Conservation (phyloP, 257 asterid genomes). For the Salvia splendens region DNA sequence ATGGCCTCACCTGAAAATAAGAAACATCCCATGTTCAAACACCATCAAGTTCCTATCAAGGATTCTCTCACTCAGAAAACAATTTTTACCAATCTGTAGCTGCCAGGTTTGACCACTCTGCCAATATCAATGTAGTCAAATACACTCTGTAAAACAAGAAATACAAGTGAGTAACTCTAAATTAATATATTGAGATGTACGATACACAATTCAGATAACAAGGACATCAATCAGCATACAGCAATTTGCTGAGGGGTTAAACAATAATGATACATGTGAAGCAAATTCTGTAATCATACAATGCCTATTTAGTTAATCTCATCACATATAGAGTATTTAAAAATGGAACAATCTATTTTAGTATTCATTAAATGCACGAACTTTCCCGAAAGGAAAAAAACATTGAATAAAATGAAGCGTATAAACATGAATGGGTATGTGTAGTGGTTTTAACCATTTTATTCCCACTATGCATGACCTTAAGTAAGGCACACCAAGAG, state of each 20-base stretch:
- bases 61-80: not conserved
- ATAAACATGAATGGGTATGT: not conserved
- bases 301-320: not conserved
- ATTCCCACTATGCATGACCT: not conserved
- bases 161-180: not conserved
- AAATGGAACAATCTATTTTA: not conserved
- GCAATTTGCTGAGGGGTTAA: not conserved
- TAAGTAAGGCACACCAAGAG: not conserved
- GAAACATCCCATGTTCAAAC: slow-evolving; percentile 7
- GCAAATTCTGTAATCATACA: not conserved
- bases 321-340: not conserved
- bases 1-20: slow-evolving; percentile 76
- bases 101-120: slow-evolving; percentile 81
- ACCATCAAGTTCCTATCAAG: not conserved
- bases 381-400: not conserved
- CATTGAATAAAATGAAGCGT: not conserved
- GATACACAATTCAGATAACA: not conserved
- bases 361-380: not conserved
- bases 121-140: slow-evolving; percentile 88
- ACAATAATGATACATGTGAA: not conserved
- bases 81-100: slow-evolving; percentile 84
- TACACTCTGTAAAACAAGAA: slow-evolving; percentile 57
- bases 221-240: not conserved
- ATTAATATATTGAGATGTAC: not conserved
- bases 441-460: not conserved